Conservation (phyloP, 1,139 yeast genomes). For the Yamadazyma atmosphaerica region DNA sequence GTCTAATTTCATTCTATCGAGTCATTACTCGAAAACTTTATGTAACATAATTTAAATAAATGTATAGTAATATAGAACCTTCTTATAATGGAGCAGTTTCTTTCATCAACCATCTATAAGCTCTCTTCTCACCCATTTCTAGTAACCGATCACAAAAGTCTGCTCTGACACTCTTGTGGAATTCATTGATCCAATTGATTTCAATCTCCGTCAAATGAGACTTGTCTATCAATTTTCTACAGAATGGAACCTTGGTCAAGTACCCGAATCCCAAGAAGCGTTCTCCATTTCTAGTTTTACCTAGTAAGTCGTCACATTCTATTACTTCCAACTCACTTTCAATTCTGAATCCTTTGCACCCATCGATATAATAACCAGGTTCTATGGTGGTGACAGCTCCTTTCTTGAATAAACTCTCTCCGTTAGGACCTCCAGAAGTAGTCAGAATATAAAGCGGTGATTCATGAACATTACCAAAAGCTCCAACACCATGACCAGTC, state of each 20-base stretch:
- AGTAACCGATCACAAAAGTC: constrained; percentile 36
- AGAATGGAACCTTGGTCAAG: constrained; percentile 56
- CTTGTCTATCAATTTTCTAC: constrained; percentile 46
- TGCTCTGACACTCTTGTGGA: constrained; percentile 37
- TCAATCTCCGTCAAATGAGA: constrained; percentile 38
- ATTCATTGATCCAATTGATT: constrained; percentile 52
- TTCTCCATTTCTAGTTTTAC: constrained; percentile 36
- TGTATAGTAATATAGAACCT: background rate
- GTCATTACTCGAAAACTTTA: background rate
- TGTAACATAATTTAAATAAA: background rate
- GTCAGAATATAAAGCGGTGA: constrained; percentile 52
- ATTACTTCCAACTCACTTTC: constrained; percentile 54
- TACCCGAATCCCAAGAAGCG: constrained; percentile 47
- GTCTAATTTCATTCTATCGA: constrained; percentile 4
- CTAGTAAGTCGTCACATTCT: constrained; percentile 29
- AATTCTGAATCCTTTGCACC: constrained; percentile 52
- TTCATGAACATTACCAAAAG: constrained; percentile 58
- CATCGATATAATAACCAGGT: constrained; percentile 57
- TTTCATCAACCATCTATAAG: constrained; percentile 39
- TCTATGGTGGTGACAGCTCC: constrained; percentile 57
- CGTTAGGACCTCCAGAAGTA: constrained; percentile 35
- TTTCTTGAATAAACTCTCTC: constrained; percentile 32
- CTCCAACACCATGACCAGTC: constrained; percentile 62
- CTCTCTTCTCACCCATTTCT: constrained; percentile 39
- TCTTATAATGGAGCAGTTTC: constrained; percentile 35